A percentile compares a stretch with the other conserved stretches of the same genome.
phyloP scores from a whole-genome alignment of 2,329 filamentous ascomycete species.

The Penicillium sp. region DNA sequence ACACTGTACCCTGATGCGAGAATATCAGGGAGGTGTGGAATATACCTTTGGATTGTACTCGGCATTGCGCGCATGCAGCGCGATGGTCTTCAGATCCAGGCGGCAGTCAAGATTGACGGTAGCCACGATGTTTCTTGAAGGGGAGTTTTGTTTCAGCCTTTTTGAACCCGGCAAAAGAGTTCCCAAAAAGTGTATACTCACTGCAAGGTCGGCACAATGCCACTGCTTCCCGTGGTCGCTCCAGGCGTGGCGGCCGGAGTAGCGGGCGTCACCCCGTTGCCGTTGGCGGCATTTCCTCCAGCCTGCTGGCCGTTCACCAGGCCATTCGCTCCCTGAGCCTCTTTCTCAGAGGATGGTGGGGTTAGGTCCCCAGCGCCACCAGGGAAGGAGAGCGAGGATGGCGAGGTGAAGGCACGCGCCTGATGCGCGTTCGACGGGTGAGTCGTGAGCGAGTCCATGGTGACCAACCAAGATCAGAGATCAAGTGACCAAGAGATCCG shows the following conservation, averaged over 20 bases:
- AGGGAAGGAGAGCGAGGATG: conserved; percentile 88
- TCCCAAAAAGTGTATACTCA: conserved; percentile 67
- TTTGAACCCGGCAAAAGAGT: conserved; percentile 16
- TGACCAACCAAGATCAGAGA: conserved; percentile 34
- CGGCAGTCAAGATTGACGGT: conserved; percentile 98
- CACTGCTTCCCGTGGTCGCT: conserved; percentile 77
- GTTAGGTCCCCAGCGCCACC: conserved; percentile 79
- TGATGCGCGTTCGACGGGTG: conserved; percentile 88
- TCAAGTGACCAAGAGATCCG: too few species aligned
- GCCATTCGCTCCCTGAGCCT: conserved; percentile 51
- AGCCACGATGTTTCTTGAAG: conserved; percentile 90
- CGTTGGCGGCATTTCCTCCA: conserved; percentile 59
- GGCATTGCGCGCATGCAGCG: conserved; percentile 93
- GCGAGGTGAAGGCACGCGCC: conserved; percentile 92
- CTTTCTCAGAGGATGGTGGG: conserved; percentile 71
- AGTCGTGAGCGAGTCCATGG: conserved; percentile 86
- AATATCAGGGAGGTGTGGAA: conserved; percentile 35
- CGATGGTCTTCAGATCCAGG: conserved; percentile 97
- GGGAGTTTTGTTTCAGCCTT: conserved; percentile 53
- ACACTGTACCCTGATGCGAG: conserved; percentile 39
- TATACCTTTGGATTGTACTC: conserved; percentile 97
- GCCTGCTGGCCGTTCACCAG: conserved; percentile 53
- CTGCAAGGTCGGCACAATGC: conserved; percentile 91
- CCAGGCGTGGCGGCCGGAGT: conserved; percentile 87
- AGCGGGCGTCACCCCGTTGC: conserved; percentile 77